Evolutionary conservation across 768 basidiomycete genomes (phyloP).

Genomic region (Termitomyces titanicus): DNA sequence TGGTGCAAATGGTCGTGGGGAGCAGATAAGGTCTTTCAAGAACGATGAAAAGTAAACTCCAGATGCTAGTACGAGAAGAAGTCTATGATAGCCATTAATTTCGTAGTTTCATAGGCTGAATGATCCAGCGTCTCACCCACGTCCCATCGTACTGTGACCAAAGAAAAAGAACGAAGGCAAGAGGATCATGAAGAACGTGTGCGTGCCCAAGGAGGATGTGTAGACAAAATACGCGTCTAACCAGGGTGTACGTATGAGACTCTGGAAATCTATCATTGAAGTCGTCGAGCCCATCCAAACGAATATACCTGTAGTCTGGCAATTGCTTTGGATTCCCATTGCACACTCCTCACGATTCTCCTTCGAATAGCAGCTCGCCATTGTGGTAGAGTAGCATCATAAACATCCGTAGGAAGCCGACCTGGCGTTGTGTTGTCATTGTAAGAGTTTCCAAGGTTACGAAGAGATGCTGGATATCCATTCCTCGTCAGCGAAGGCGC

Average conservation of each 20-base stretch:
- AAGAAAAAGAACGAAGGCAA: slow-evolving; percentile 90
- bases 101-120: slow-evolving; percentile 3
- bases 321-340: slow-evolving; percentile 56
- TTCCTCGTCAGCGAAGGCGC: slow-evolving; percentile 17
- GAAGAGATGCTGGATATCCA: slow-evolving; percentile 10
- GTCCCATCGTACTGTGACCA: slow-evolving; percentile 65
- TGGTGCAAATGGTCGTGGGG: slow-evolving; percentile 86
- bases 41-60: slow-evolving; percentile 89
- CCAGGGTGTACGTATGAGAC: slow-evolving; percentile 55
- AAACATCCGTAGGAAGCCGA: slow-evolving; percentile 47
- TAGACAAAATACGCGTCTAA: slow-evolving; percentile 84
- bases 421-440: slow-evolving; percentile 20
- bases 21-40: slow-evolving; percentile 85
- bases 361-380: slow-evolving; percentile 66
- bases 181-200: slow-evolving; percentile 91
- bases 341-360: slow-evolving; percentile 47
- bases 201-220: slow-evolving; percentile 75
- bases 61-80: slow-evolving; percentile 65
- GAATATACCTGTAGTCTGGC: slow-evolving; percentile 63
- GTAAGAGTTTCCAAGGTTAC: slow-evolving; percentile 2
- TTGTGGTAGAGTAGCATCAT: slow-evolving; percentile 55
- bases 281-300: background rate
- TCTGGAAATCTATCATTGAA: slow-evolving; percentile 25
- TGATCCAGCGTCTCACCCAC: slow-evolving; percentile 50
- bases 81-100: slow-evolving; percentile 31